Percentiles rank a stretch among this genome's conserved stretches.
phyloP scores from a whole-genome alignment of 2,329 filamentous ascomycete genomes.

The Fonsecaea multimorphosa region DNA sequence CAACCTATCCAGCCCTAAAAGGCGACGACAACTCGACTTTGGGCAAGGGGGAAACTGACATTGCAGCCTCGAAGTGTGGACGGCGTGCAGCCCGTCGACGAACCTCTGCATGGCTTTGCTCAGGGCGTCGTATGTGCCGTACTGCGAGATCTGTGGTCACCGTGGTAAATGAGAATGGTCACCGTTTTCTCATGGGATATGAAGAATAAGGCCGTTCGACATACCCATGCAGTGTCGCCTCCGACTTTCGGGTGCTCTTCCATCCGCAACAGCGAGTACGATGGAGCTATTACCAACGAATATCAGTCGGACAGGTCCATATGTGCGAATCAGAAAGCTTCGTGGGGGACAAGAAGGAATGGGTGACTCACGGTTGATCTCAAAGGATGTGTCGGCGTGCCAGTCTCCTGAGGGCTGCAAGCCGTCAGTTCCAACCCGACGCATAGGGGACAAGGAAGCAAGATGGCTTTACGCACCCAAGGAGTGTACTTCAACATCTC shows the following conservation, averaged over 20 bases:
- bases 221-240: constrained; percentile 40
- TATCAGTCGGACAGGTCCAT: background rate
- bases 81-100: constrained; percentile 38
- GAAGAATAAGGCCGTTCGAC: background rate
- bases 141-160: constrained; percentile 42
- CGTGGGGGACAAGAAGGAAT: background rate
- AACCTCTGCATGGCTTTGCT: constrained; percentile 34
- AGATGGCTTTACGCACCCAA: constrained; percentile 43
- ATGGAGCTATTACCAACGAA: constrained; percentile 38
- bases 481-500: constrained; percentile 55
- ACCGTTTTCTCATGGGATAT: background rate
- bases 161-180: background rate
- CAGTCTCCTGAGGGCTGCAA: constrained; percentile 27
- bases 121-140: constrained; percentile 39
- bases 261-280: constrained; percentile 40
- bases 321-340: background rate
- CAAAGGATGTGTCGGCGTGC: constrained; percentile 41
- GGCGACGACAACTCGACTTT: no score
- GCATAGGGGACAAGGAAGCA: background rate
- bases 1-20: no score
- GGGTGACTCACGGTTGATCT: constrained; percentile 41
- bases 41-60: constrained; percentile 35
- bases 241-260: constrained; percentile 36
- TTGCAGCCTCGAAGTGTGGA: constrained; percentile 44
- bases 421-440: background rate